Evolutionary conservation across 768 basidiomycete genomes (phyloP).

Genomic region (Phallus indusiatus): DNA sequence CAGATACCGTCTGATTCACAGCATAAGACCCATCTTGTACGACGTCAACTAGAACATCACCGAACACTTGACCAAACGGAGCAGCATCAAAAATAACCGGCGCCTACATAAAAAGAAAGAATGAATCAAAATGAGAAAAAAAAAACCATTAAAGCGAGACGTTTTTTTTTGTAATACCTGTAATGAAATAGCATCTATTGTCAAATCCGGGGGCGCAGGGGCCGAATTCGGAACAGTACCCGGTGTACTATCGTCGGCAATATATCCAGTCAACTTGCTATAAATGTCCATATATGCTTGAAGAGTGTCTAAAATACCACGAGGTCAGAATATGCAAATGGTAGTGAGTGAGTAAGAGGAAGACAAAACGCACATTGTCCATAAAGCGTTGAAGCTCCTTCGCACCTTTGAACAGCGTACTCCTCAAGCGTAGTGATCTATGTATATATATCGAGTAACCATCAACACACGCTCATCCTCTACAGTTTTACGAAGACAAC

Average conservation of each 20-base stretch:
- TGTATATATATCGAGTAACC: neutral
- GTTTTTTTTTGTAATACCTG: too few relatives aligned
- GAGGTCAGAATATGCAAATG: neutral
- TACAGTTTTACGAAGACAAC: neutral
- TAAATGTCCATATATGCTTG: constrained; percentile 77
- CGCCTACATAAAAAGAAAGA: constrained; percentile 37
- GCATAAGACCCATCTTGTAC: constrained; percentile 37
- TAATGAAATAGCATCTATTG: constrained; percentile 55
- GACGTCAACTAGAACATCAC: constrained; percentile 51
- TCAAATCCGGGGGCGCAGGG: constrained; percentile 54
- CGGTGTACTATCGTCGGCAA: constrained; percentile 34
- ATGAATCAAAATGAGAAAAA: neutral
- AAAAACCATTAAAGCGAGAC: too few relatives aligned
- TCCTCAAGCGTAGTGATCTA: constrained; percentile 52
- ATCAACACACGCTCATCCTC: too few relatives aligned
- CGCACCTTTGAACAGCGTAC: constrained; percentile 67
- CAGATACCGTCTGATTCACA: constrained; percentile 49
- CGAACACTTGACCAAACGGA: constrained; percentile 50
- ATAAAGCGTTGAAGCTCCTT: constrained; percentile 73
- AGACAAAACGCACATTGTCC: constrained; percentile 49
- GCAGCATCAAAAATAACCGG: constrained; percentile 52
- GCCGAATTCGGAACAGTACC: constrained; percentile 53
- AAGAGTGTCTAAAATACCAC: constrained; percentile 44
- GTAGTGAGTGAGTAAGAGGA: constrained; percentile 7
- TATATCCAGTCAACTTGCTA: constrained; percentile 51